phyloP scores from a whole-genome alignment of 257 asterid species.

The Solanum lycopersicoides region DNA sequence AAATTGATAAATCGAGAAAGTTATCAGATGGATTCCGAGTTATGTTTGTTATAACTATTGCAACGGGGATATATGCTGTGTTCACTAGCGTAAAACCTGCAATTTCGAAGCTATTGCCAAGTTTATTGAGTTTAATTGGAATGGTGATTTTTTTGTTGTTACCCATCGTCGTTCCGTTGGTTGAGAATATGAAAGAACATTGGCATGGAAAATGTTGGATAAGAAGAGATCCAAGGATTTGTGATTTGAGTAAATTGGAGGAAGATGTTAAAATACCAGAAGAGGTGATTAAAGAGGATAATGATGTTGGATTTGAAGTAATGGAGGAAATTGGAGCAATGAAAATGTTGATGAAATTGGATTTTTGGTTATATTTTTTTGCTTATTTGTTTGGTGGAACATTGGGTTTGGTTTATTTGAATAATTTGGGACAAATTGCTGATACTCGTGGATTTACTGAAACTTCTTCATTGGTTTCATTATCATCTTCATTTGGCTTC shows the following conservation, averaged over 20 bases:
- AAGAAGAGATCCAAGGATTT: slow-evolving; percentile 17
- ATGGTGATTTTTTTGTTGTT: slow-evolving; percentile 20
- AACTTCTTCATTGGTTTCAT: slow-evolving; percentile 47
- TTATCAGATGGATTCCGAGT: slow-evolving; percentile 44
- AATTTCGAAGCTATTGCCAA: slow-evolving; percentile 1
- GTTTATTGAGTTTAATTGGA: slow-evolving; percentile 9
- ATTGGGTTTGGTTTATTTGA: slow-evolving; percentile 57
- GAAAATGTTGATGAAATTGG: slow-evolving; percentile 38
- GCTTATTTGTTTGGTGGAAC: slow-evolving; percentile 69
- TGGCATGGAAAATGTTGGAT: slow-evolving; percentile 37
- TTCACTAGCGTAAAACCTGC: slow-evolving; percentile 28
- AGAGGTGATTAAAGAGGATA: neutral
- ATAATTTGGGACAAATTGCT: slow-evolving; percentile 64
- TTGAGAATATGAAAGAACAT: slow-evolving; percentile 33
- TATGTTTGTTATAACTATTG: slow-evolving; percentile 37
- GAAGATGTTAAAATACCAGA: neutral
- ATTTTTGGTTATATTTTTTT: slow-evolving; percentile 62
- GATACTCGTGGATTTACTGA: slow-evolving; percentile 51
- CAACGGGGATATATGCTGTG: slow-evolving; percentile 51
- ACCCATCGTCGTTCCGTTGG: slow-evolving; percentile 35
- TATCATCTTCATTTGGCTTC: slow-evolving; percentile 59
- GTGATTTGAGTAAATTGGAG: neutral
- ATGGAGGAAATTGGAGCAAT: slow-evolving; percentile 37
- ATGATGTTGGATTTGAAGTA: neutral
- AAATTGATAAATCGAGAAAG: slow-evolving; percentile 26